Percentiles rank a stretch among this genome's conserved stretches.
Conservation (phyloP, 2,329 filamentous ascomycete species). For the Chaetomiaceae sp. region DNA sequence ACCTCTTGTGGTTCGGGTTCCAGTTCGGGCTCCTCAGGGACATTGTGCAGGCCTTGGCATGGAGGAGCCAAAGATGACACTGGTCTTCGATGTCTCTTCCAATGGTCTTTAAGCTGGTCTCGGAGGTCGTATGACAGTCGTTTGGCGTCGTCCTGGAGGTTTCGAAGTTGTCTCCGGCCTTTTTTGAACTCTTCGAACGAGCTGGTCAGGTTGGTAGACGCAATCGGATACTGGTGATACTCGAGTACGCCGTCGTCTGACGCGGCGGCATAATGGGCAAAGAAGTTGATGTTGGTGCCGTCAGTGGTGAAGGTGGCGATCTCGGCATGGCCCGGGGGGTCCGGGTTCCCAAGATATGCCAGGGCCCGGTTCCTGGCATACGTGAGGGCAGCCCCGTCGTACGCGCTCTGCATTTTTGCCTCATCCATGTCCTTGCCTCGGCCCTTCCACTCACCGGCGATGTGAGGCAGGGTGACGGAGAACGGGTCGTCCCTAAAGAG, state of each 20-base stretch:
- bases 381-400: constrained; percentile 11
- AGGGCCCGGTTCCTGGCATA: constrained; percentile 11
- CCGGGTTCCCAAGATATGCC: neutral
- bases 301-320: constrained; percentile 12
- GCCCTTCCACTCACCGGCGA: constrained; percentile 15
- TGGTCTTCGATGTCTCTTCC: too few species aligned
- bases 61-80: too few species aligned
- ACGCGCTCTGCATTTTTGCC: constrained; percentile 4
- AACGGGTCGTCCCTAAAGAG: constrained; percentile 4
- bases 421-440: constrained; percentile 4
- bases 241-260: neutral
- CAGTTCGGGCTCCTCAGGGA: too few species aligned
- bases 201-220: neutral
- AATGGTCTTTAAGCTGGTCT: neutral
- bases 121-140: neutral
- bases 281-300: constrained; percentile 11
- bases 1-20: too few species aligned
- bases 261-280: constrained; percentile 8
- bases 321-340: constrained; percentile 1
- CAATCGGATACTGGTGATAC: constrained; percentile 10
- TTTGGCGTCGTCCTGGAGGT: constrained; percentile 4
- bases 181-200: neutral
- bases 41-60: too few species aligned
- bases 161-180: neutral
- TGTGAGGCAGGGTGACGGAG: constrained; percentile 3